Evolutionary conservation across 768 basidiomycete genomes (phyloP).

Genomic region (Mycena vulgaris): DNA sequence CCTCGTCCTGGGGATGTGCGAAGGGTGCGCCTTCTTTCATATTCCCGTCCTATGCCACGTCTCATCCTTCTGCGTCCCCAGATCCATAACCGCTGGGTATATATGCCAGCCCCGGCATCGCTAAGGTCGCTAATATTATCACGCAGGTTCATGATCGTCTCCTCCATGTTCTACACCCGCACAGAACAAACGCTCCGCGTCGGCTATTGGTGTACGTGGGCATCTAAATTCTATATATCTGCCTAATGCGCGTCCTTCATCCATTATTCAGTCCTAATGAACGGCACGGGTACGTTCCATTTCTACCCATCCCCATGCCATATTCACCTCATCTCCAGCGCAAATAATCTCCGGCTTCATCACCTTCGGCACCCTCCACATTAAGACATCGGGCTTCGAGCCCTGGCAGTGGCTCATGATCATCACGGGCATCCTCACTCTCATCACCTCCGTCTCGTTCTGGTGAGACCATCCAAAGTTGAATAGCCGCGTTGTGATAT

Average conservation of each 20-base stretch:
- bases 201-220: constrained; percentile 82
- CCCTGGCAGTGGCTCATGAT: constrained; percentile 69
- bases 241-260: background rate
- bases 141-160: constrained; percentile 82
- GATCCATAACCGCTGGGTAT: constrained; percentile 77
- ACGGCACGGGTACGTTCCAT: constrained; percentile 69
- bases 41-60: background rate
- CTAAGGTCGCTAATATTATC: background rate
- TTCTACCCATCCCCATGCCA: background rate
- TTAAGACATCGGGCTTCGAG: constrained; percentile 58
- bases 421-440: background rate
- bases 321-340: constrained; percentile 49
- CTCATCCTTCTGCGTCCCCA: background rate
- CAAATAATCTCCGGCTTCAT: constrained; percentile 70
- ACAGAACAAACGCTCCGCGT: constrained; percentile 80
- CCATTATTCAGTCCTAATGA: constrained; percentile 74
- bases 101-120: background rate
- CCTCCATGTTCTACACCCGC: constrained; percentile 87
- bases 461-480: constrained; percentile 61
- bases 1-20: constrained; percentile 81
- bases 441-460: constrained; percentile 53
- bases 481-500: constrained; percentile 57
- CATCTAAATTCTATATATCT: constrained; percentile 6
- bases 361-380: constrained; percentile 66
- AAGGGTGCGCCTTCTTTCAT: constrained; percentile 54